Evolutionary conservation across 768 basidiomycete species (phyloP), one percentile per base, ranked within the genome.

Genomic region (Amanita thiersii): DNA sequence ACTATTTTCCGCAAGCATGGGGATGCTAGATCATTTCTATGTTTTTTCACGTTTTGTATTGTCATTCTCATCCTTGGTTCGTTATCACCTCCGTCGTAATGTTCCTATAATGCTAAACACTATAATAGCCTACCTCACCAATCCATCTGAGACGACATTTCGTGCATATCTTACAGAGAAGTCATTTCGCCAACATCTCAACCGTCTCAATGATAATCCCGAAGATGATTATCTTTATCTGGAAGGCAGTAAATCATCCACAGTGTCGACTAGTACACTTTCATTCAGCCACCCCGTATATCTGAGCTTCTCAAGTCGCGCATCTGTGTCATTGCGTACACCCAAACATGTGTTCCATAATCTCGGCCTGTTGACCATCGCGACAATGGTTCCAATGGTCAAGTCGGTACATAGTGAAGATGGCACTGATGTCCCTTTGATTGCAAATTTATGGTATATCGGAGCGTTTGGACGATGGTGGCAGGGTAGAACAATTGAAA

Each of bases 101-200:
- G 30, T 35, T 25, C 42, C 43, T 30, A 36, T 34, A 32, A 25
- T 47, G n/a, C 28, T 20, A 39, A 9, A 31, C 21, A 31, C 46
- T 39, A 39, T 35, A 37, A 34, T 66, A 97, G 94, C 93, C 36
- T 91, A 91, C 68, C 77, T 93, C 57, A 89, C 91, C 24, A 98
- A 97, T 61, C 94, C 94, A 17, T 80, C 84, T 43, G 92, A 97
- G 62, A 81, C 81, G 35, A 91, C 91, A 5, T 97, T 99, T 63
- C 81, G 93, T 39, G 72, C 90, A 14, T 93, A 89, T 65, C 81
- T 98, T 51, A 98, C 93, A n/a, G 92, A 96, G 56, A 87, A 88
- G 56, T 93, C 91, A 18, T 97, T 99, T 60, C 87, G 93, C 39
- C 86, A 88, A 42, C 92, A 97, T 60, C 75, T 97, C 46, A 87